These are phyloP conservation scores for Tricholoma matsutake DNA, from an alignment of 768 basidiomycete species.

Conservation along the genomic window DNA sequence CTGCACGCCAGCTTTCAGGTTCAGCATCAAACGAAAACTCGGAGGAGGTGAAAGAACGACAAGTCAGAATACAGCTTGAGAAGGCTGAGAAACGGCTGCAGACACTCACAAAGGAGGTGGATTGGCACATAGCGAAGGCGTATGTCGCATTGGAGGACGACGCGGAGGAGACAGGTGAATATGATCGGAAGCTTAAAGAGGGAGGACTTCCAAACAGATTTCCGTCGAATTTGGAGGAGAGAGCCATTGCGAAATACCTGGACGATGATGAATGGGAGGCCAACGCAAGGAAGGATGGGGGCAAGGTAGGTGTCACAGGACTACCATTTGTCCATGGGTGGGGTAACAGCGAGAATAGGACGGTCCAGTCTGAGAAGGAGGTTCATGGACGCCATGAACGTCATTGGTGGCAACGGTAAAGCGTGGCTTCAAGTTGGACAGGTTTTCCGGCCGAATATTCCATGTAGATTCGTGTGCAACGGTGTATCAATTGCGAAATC, in stretches of 20 bases:
- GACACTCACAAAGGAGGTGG: slow-evolving; percentile 64
- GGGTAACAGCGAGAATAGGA: neutral
- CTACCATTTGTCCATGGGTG: neutral
- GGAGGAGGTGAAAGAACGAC: slow-evolving; percentile 32
- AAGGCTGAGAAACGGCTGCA: slow-evolving; percentile 61
- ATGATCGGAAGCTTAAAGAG: slow-evolving; percentile 22
- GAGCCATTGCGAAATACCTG: slow-evolving; percentile 57
- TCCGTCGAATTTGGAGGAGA: slow-evolving; percentile 35
- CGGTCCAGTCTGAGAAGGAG: slow-evolving; percentile 2
- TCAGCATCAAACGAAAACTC: slow-evolving; percentile 17
- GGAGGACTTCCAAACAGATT: neutral
- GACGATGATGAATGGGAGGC: slow-evolving; percentile 73
- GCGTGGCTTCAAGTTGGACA: neutral
- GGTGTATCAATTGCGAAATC: neutral
- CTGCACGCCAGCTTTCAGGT: slow-evolving; percentile 24
- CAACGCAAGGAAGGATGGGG: slow-evolving; percentile 10
- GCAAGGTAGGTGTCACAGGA: neutral
- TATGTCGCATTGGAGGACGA: slow-evolving; percentile 68
- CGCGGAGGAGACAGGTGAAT: slow-evolving; percentile 28
- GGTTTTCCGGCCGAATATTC: neutral
- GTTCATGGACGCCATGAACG: neutral
- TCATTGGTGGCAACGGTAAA: neutral
- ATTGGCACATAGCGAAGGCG: slow-evolving; percentile 62
- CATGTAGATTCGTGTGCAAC: neutral
- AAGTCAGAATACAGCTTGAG: slow-evolving; percentile 45